These are phyloP conservation scores for Neoarthrinium moseri DNA, from an alignment of 2,329 filamentous ascomycete genomes.

Conservation along the genomic window DNA sequence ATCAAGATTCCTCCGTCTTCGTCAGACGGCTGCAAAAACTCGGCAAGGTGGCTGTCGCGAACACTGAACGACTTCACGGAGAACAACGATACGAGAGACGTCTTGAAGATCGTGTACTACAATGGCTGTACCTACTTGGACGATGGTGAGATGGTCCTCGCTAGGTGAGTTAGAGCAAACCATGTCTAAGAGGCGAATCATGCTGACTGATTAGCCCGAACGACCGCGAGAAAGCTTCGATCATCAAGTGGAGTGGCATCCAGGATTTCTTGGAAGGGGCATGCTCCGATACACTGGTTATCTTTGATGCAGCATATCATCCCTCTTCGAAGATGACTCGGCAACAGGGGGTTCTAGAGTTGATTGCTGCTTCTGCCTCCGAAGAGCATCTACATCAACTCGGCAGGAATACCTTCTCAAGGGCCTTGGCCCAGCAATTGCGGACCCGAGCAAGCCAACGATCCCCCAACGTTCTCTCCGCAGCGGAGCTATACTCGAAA, in stretches of 20 bases:
- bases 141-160: constrained; percentile 54
- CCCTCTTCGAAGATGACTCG: constrained; percentile 52
- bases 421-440: constrained; percentile 47
- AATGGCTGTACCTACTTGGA: constrained; percentile 55
- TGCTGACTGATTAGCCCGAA: constrained; percentile 41
- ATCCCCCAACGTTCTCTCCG: constrained; percentile 44
- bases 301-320: constrained; percentile 60
- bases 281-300: constrained; percentile 52
- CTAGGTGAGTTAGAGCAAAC: constrained; percentile 41
- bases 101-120: constrained; percentile 60
- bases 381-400: constrained; percentile 49
- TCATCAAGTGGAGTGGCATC: constrained; percentile 55
- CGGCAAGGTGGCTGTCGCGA: constrained; percentile 53
- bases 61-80: constrained; percentile 53
- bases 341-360: constrained; percentile 52
- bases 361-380: constrained; percentile 54
- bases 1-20: constrained; percentile 47
- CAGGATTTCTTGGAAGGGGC: constrained; percentile 57
- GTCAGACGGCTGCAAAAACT: constrained; percentile 44
- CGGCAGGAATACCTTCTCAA: constrained; percentile 52
- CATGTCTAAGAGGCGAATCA: too few relatives aligned
- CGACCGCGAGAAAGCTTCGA: constrained; percentile 41
- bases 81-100: constrained; percentile 52
- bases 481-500: constrained; percentile 52
- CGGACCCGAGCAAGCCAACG: constrained; percentile 44